phyloP scores from a whole-genome alignment of 2,329 filamentous ascomycete species.

The Emmonsiellopsis sp. region DNA sequence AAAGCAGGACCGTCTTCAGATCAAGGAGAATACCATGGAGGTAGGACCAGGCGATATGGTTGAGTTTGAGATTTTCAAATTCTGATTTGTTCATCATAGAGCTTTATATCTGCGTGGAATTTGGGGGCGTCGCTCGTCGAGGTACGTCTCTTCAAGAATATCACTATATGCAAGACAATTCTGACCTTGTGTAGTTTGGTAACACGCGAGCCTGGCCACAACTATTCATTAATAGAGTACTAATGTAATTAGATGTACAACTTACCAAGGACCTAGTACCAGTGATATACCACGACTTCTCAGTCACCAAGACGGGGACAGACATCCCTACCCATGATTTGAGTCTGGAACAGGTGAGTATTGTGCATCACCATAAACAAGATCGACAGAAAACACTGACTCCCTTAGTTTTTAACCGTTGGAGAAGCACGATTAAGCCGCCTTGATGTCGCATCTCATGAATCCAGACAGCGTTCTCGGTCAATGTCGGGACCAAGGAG shows the following conservation, averaged over 20 bases:
- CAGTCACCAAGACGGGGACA: constrained; percentile 34
- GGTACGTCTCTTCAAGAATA: constrained; percentile 12
- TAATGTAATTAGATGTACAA: constrained; percentile 27
- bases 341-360: constrained; percentile 27
- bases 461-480: too few relatives aligned
- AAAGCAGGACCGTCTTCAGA: constrained; percentile 23
- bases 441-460: not conserved
- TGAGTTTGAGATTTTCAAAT: not conserved
- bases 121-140: constrained; percentile 29
- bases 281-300: constrained; percentile 37
- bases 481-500: too few relatives aligned
- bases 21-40: constrained; percentile 32
- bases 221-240: not conserved
- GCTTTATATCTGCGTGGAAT: constrained; percentile 25
- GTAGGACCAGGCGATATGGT: constrained; percentile 7
- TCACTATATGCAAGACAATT: not conserved
- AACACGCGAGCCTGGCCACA: not conserved
- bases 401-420: constrained; percentile 21
- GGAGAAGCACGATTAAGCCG: constrained; percentile 16
- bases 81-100: constrained; percentile 13
- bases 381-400: constrained; percentile 1
- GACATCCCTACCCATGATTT: constrained; percentile 34
- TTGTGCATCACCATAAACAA: not conserved
- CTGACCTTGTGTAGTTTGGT: constrained; percentile 14
- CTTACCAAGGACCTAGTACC: constrained; percentile 33